Conservation (phyloP, 345 rosid genomes). For the Anastatica hierochuntica region DNA sequence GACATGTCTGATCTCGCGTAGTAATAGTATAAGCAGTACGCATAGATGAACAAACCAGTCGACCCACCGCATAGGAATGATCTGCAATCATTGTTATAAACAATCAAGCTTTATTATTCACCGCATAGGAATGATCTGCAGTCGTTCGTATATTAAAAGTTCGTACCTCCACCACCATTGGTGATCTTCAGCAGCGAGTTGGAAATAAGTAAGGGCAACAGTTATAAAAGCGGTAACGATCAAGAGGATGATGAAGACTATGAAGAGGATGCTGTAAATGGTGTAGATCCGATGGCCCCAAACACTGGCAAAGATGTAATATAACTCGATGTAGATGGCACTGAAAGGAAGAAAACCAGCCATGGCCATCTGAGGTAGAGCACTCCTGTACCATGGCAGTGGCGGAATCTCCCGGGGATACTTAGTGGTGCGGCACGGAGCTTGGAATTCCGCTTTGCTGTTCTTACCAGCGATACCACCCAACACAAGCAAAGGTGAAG, state of each 20-base stretch:
- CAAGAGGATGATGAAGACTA: slow-evolving; percentile 52
- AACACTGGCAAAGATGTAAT: slow-evolving; percentile 53
- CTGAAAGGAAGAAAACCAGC: slow-evolving; percentile 56
- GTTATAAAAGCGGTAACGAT: slow-evolving; percentile 57
- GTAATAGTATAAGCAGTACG: slow-evolving; percentile 40
- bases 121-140: slow-evolving; percentile 36
- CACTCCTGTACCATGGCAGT: slow-evolving; percentile 38
- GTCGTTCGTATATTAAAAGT: too few species aligned
- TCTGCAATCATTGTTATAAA: slow-evolving; percentile 10
- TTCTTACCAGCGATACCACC: slow-evolving; percentile 49
- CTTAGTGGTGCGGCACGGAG: slow-evolving; percentile 49
- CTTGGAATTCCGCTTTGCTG: slow-evolving; percentile 50
- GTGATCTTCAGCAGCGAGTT: slow-evolving; percentile 58
- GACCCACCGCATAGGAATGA: slow-evolving; percentile 44
- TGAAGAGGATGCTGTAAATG: slow-evolving; percentile 45
- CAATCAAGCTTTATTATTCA: background rate
- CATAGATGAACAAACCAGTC: slow-evolving; percentile 35
- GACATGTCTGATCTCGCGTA: slow-evolving; percentile 36
- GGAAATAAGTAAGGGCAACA: slow-evolving; percentile 46
- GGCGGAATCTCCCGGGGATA: slow-evolving; percentile 47
- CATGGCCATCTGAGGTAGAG: slow-evolving; percentile 61
- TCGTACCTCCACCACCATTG: slow-evolving; percentile 69
- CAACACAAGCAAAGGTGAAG: slow-evolving; percentile 37
- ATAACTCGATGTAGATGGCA: slow-evolving; percentile 55
- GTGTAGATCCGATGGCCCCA: slow-evolving; percentile 68